Percentiles rank a stretch among this genome's conserved stretches.
phyloP scores from a whole-genome alignment of 139 green algal species.

The Bryopsis sp. region DNA sequence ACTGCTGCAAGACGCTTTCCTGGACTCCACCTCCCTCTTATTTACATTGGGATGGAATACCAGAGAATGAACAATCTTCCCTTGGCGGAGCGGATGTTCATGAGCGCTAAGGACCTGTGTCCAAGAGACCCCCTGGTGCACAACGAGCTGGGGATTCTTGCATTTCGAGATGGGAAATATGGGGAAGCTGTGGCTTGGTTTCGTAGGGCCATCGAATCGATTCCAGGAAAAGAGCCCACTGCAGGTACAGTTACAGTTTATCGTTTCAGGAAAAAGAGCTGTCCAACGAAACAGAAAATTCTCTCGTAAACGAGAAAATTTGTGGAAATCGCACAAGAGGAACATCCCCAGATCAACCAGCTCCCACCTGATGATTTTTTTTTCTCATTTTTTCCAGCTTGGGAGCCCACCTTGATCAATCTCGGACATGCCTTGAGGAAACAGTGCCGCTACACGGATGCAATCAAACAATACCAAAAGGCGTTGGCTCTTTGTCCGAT shows the following conservation, averaged over 20 bases:
- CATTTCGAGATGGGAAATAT: slow-evolving; percentile 44
- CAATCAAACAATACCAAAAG: slow-evolving; percentile 43
- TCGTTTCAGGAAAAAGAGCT: slow-evolving; percentile 24
- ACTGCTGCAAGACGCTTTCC: slow-evolving; percentile 87
- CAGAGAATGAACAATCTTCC: slow-evolving; percentile 78
- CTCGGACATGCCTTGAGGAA: slow-evolving; percentile 84
- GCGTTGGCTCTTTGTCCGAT: slow-evolving; percentile 51
- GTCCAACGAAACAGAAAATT: not conserved
- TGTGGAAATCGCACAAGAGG: not conserved
- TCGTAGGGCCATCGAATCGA: slow-evolving; percentile 21
- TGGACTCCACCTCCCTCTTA: slow-evolving; percentile 78
- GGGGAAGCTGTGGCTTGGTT: slow-evolving; percentile 42
- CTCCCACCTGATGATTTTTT: not conserved
- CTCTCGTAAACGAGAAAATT: not conserved
- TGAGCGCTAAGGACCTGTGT: slow-evolving; percentile 65
- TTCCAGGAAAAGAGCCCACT: not conserved
- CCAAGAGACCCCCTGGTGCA: slow-evolving; percentile 67
- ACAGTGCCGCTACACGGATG: slow-evolving; percentile 41
- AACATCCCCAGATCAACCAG: not conserved
- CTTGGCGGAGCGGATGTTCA: slow-evolving; percentile 61
- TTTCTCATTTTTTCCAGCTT: slow-evolving; percentile 26
- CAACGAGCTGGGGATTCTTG: slow-evolving; percentile 85
- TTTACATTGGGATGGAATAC: slow-evolving; percentile 86
- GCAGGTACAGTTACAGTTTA: too few species aligned
- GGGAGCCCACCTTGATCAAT: slow-evolving; percentile 76